These are phyloP conservation scores for Aspergillus brunneoviolaceus DNA, from an alignment of 2,329 filamentous ascomycete species.

Conservation along the genomic window DNA sequence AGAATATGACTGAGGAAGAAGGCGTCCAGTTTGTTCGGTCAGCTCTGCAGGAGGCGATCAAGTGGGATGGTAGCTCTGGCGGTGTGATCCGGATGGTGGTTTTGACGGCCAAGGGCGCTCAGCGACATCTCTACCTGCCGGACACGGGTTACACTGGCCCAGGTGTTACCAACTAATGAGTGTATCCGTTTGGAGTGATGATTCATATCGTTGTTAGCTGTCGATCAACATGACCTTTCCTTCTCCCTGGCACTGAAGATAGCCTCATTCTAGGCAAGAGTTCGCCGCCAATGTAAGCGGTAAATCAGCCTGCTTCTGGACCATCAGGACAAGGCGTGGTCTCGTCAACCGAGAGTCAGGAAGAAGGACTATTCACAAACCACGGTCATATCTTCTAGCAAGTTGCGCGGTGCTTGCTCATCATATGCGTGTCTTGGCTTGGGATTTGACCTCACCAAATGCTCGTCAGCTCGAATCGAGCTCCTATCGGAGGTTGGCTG, in stretches of 20 bases:
- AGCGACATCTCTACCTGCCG: constrained; percentile 92
- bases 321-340: background rate
- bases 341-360: too few species aligned
- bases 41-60: constrained; percentile 89
- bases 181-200: constrained; percentile 17
- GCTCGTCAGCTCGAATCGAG: background rate
- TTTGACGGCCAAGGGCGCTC: constrained; percentile 81
- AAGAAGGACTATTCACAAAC: too few species aligned
- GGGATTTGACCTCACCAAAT: background rate
- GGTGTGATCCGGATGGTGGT: constrained; percentile 99
- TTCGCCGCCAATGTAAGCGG: background rate
- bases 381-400: background rate
- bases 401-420: background rate
- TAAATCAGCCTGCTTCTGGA: background rate
- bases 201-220: constrained; percentile 15
- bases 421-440: background rate
- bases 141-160: constrained; percentile 84
- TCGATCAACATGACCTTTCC: background rate
- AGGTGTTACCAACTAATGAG: constrained; percentile 48
- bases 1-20: constrained; percentile 89
- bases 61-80: constrained; percentile 98
- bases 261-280: background rate
- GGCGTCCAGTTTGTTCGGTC: constrained; percentile 92
- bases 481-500: background rate
- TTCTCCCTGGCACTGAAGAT: background rate